Evolutionary conservation across 1,139 yeast species (phyloP).

Genomic region (Kluyveromyces marxianus): DNA sequence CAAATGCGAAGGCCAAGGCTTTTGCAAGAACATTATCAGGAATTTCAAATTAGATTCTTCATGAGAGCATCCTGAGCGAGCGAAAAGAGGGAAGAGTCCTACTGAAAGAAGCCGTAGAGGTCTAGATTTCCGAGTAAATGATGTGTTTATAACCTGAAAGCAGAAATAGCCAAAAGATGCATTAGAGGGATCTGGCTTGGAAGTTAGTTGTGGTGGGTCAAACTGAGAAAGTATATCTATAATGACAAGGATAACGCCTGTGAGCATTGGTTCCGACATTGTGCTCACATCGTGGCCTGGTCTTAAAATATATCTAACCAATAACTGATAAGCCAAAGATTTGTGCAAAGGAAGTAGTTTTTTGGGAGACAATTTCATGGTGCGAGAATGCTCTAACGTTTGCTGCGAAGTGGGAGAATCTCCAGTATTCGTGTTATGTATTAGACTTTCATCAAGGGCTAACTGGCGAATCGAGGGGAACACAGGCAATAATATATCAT

Average conservation of each 20-base stretch:
- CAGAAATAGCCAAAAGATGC: neutral
- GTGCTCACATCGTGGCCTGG: slow-evolving; percentile 14
- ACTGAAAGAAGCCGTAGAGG: slow-evolving; percentile 46
- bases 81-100: slow-evolving; percentile 28
- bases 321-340: slow-evolving; percentile 22
- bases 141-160: slow-evolving; percentile 20
- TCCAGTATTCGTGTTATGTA: neutral
- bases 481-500: too few species aligned
- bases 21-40: slow-evolving; percentile 22
- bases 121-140: slow-evolving; percentile 36
- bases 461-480: neutral
- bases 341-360: neutral
- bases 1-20: slow-evolving; percentile 10
- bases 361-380: neutral
- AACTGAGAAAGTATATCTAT: slow-evolving; percentile 44
- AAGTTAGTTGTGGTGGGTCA: slow-evolving; percentile 34
- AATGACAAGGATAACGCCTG: slow-evolving; percentile 40
- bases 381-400: neutral
- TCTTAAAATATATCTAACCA: slow-evolving; percentile 19
- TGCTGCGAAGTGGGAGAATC: neutral
- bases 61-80: slow-evolving; percentile 15
- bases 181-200: neutral
- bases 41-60: slow-evolving; percentile 24
- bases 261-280: slow-evolving; percentile 26
- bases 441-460: neutral